These are phyloP conservation scores for Hevea brasiliensis DNA, from an alignment of 345 rosid genomes.

Conservation along the genomic window DNA sequence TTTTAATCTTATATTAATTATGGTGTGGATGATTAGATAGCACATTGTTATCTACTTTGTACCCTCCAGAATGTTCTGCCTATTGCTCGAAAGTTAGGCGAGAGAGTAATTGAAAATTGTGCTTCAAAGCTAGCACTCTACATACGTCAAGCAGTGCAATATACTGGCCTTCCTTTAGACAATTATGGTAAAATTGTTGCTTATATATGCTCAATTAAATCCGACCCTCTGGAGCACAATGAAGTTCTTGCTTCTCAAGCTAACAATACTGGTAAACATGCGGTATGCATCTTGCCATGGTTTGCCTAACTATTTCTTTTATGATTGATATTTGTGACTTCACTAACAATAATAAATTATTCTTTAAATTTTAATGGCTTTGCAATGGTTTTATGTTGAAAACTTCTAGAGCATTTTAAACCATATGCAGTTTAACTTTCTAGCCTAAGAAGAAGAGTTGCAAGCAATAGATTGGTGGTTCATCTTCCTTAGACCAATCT, in stretches of 20 bases:
- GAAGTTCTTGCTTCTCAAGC: not conserved
- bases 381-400: not conserved
- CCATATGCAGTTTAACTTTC: not conserved
- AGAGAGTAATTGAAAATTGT: conserved; percentile 17
- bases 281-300: not conserved
- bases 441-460: not conserved
- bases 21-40: not conserved
- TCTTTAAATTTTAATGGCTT: not conserved
- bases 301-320: not conserved
- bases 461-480: not conserved
- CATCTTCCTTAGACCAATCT: not conserved
- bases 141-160: not conserved
- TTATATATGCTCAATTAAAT: not conserved
- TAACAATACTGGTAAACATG: not conserved
- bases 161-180: not conserved
- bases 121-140: conserved; percentile 6
- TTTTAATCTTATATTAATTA: not conserved
- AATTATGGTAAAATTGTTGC: not conserved
- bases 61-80: conserved; percentile 16
- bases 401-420: not conserved
- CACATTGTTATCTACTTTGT: not conserved
- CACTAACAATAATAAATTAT: not conserved
- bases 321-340: not conserved
- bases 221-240: not conserved
- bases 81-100: conserved; percentile 5